phyloP scores from a whole-genome alignment of 805 yeast genomes.

The Komagataella pseudopastoris region DNA sequence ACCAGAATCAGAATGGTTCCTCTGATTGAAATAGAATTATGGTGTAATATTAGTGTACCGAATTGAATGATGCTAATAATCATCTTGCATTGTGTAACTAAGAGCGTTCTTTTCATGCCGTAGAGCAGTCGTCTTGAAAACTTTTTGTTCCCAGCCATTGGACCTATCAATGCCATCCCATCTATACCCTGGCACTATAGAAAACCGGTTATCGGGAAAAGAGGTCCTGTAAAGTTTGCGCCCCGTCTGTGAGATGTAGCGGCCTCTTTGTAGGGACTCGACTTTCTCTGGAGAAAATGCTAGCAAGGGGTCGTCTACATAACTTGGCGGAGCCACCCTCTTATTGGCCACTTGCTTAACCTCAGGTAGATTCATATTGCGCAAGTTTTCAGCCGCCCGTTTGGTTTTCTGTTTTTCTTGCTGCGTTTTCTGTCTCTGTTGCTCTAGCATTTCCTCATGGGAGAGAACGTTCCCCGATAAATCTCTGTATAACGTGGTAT shows the following conservation, averaged over 20 bases:
- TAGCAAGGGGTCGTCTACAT: constrained; percentile 53
- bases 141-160: constrained; percentile 67
- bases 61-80: constrained; percentile 10
- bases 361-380: not conserved
- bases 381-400: not conserved
- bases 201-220: constrained; percentile 59
- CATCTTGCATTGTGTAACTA: constrained; percentile 24
- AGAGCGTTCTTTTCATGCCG: constrained; percentile 15
- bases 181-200: constrained; percentile 61
- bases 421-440: not conserved
- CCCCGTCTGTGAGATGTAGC: constrained; percentile 24
- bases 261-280: constrained; percentile 6
- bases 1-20: not conserved
- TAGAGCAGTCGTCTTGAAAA: constrained; percentile 32
- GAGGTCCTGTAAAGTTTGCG: constrained; percentile 41
- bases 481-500: not conserved
- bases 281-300: constrained; percentile 22
- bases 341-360: not conserved
- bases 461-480: not conserved
- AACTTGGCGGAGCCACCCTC: not conserved
- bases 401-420: not conserved
- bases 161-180: constrained; percentile 94
- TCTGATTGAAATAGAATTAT: not conserved
- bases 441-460: not conserved
- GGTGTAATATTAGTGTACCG: not conserved